These are phyloP conservation scores for Posidonia oceanica DNA, from an alignment of 116 monocot species.

Conservation along the genomic window DNA sequence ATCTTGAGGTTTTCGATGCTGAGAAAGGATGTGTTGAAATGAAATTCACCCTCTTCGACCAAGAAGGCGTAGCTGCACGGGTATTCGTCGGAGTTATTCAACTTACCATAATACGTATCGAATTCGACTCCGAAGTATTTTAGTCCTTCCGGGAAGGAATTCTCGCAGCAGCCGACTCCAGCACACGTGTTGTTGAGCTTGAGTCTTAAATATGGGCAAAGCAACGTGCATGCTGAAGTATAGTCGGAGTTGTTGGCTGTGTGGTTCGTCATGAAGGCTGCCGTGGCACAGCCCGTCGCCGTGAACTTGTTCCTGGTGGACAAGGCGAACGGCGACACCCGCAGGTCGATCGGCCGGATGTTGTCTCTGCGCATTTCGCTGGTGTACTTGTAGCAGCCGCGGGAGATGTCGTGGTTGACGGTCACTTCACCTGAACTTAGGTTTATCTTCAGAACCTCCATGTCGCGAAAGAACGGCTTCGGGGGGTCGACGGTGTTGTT, in stretches of 20 bases:
- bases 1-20: background rate
- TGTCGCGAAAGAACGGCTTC: background rate
- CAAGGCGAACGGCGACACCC: conserved; percentile 7
- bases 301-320: conserved; percentile 17
- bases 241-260: background rate
- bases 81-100: too few species aligned
- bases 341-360: background rate
- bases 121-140: background rate
- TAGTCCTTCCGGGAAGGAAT: conserved; percentile 4
- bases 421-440: background rate
- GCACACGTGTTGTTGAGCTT: conserved; percentile 13
- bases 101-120: too few species aligned
- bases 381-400: background rate
- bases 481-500: background rate
- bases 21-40: background rate
- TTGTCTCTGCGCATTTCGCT: background rate
- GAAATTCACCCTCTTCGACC: background rate
- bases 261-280: background rate
- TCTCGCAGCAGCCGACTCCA: conserved; percentile 29
- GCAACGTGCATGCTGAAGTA: conserved; percentile 3
- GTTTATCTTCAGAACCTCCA: background rate
- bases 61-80: background rate
- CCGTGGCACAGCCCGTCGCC: conserved; percentile 22
- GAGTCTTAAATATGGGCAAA: background rate
- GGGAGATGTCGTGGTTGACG: background rate